Conservation (phyloP, 345 rosid genomes). For the Camelina neglecta region DNA sequence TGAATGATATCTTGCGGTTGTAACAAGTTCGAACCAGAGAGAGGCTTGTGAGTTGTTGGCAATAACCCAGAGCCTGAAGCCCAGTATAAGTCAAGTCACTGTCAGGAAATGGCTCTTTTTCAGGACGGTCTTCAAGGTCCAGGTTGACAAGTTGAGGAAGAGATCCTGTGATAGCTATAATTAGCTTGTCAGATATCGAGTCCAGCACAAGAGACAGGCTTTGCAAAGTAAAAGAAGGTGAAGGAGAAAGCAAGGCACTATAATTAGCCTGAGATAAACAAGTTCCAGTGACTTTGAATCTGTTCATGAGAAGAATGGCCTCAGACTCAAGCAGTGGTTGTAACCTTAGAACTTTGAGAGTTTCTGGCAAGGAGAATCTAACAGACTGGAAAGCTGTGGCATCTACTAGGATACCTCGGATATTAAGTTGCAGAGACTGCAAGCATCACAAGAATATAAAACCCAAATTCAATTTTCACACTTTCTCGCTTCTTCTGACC, state of each 20-base stretch:
- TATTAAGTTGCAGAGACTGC: constrained; percentile 59
- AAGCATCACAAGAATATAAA: constrained; percentile 46
- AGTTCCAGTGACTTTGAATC: constrained; percentile 37
- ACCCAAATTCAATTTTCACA: constrained; percentile 40
- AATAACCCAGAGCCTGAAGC: constrained; percentile 56
- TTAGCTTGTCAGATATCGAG: constrained; percentile 57
- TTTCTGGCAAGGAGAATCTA: constrained; percentile 49
- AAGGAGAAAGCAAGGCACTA: constrained; percentile 35
- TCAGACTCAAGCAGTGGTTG: constrained; percentile 51
- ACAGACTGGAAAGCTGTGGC: constrained; percentile 44
- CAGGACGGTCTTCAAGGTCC: constrained; percentile 73
- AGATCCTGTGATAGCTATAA: constrained; percentile 47
- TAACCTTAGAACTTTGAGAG: constrained; percentile 56
- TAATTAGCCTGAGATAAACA: constrained; percentile 31
- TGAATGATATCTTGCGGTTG: constrained; percentile 57
- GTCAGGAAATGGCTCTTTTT: constrained; percentile 43
- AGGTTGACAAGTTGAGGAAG: constrained; percentile 61
- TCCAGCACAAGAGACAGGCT: constrained; percentile 64
- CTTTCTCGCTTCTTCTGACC: constrained; percentile 44
- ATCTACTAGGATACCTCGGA: constrained; percentile 50
- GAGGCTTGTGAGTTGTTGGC: constrained; percentile 52
- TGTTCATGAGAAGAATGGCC: constrained; percentile 48
- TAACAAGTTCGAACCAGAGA: constrained; percentile 58
- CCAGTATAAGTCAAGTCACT: constrained; percentile 62
- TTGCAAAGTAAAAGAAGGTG: constrained; percentile 47